Evolutionary conservation across 2,329 filamentous ascomycete species (phyloP), one percentile per base, ranked within the genome.

Genomic region (Sarocladiaceae sp.): DNA sequence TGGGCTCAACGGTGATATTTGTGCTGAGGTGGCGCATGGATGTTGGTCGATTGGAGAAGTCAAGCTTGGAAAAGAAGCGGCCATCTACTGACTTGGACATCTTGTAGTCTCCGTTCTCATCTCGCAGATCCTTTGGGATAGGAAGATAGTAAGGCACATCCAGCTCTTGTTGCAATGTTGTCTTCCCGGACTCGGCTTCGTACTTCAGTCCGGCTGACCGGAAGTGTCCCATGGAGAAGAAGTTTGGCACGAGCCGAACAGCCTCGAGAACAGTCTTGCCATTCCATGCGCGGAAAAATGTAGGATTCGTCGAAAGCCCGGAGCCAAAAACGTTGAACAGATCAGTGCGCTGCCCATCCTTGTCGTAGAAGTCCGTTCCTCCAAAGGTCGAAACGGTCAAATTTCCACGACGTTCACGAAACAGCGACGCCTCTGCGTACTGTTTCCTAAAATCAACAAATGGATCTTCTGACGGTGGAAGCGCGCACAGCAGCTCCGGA

Each of bases 181-280:
- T 28, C 25, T 51, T 36, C 20, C 53, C 53, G 11, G 29, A 31
- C 3, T 50, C 13, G 20, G 54, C 37, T 12, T 51, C 40, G 18
- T 48, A 49, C 20, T 48, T 12, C 23, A 58, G 47, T 7, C 56
- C 56, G 37, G 39, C 53, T 48, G 56, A 58, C 11, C 56, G 55
- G 52, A 58, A 58, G 53, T 58, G 56, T 8, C 56, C 56, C 56
- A 58, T 58, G 51, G 55, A 54, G 56, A 58, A 58, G 55, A 58
- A 58, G 51, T 58, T 54, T 13, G 56, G 55, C 26, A 56, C 52
- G 18, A 58, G 48, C 4, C 56, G 56, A 22, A 58, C 50, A 35
- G 28, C 56, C 36, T 58, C 56, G 23, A 58, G 53, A 11, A 51
- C 53, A 2, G 49, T 31, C 23, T 50, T 25, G 47, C 56, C 56